phyloP scores from a whole-genome alignment of 2,329 filamentous ascomycete species.

The Calonectria leucothoes region DNA sequence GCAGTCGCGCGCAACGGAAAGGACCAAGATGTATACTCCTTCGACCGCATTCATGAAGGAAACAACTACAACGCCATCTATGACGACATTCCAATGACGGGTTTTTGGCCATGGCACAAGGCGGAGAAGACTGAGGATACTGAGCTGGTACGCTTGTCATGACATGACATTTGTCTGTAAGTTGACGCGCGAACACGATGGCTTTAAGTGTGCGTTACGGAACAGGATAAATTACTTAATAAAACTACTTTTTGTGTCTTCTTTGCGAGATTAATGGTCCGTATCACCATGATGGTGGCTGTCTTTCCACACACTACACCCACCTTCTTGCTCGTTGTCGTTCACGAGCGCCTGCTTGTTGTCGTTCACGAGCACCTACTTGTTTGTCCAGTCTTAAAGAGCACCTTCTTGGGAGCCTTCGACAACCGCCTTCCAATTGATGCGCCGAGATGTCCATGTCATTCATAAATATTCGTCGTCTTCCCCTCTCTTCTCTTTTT shows the following conservation, averaged over 20 bases:
- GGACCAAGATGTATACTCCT: not conserved
- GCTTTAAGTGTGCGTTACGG: not conserved
- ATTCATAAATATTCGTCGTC: no score
- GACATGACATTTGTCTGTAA: not conserved
- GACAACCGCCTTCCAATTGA: no score
- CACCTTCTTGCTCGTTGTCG: not conserved
- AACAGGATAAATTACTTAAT: not conserved
- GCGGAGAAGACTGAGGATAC: not conserved
- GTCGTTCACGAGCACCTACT: not conserved
- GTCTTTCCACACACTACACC: not conserved
- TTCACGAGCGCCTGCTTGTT: not conserved
- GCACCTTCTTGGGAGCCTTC: no score
- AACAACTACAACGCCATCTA: not conserved
- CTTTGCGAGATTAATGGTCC: not conserved
- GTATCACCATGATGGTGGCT: not conserved
- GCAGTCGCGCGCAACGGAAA: not conserved
- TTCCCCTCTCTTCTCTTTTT: no score
- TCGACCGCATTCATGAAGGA: not conserved
- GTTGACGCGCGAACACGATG: not conserved
- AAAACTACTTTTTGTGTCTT: not conserved
- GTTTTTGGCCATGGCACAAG: not conserved
- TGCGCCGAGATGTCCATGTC: no score
- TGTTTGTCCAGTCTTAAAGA: not conserved
- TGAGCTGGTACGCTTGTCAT: not conserved
- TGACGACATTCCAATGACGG: not conserved